Percentiles rank a stretch among this genome's conserved stretches.
Evolutionary conservation across 2,329 filamentous ascomycete species (phyloP).

Genomic region (Claviceps purpurea): DNA sequence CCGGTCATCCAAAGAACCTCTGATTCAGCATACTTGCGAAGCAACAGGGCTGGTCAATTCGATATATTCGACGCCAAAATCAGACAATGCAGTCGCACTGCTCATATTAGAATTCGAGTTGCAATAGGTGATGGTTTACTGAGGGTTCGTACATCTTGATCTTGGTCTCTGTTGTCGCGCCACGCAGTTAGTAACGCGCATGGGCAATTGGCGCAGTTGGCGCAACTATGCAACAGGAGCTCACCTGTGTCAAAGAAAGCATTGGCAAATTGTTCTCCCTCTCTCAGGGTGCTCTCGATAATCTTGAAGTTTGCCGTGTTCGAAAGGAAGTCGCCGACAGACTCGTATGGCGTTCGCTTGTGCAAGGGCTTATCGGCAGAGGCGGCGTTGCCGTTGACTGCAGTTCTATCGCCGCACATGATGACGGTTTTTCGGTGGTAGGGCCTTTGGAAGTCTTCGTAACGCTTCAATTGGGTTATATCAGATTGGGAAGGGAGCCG

Average conservation of each 20-base stretch:
- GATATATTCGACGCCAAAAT: constrained; percentile 15
- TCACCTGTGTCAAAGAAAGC: constrained; percentile 56
- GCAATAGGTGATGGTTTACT: background rate
- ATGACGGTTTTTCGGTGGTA: background rate
- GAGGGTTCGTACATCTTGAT: constrained; percentile 38
- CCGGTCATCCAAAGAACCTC: background rate
- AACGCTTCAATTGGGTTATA: background rate
- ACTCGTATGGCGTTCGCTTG: constrained; percentile 5
- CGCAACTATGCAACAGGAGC: background rate
- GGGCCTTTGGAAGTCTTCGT: no score
- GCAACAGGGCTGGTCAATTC: constrained; percentile 79
- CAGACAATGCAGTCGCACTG: constrained; percentile 8
- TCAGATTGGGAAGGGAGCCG: background rate
- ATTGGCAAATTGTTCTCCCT: constrained; percentile 75
- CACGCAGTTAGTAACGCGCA: background rate
- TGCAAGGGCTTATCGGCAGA: constrained; percentile 1
- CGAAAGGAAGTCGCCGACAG: constrained; percentile 8
- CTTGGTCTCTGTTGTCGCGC: constrained; percentile 14
- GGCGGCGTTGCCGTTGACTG: background rate
- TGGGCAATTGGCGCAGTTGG: background rate
- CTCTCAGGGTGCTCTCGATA: constrained; percentile 17
- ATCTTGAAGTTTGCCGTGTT: constrained; percentile 10
- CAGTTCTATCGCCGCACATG: constrained; percentile 2
- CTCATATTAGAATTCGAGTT: background rate
- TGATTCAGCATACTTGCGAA: background rate